Percentiles rank a stretch among this genome's conserved stretches.
Conservation (phyloP, 1,284 basidiomycete genomes). For the Puccinia coronata region DNA sequence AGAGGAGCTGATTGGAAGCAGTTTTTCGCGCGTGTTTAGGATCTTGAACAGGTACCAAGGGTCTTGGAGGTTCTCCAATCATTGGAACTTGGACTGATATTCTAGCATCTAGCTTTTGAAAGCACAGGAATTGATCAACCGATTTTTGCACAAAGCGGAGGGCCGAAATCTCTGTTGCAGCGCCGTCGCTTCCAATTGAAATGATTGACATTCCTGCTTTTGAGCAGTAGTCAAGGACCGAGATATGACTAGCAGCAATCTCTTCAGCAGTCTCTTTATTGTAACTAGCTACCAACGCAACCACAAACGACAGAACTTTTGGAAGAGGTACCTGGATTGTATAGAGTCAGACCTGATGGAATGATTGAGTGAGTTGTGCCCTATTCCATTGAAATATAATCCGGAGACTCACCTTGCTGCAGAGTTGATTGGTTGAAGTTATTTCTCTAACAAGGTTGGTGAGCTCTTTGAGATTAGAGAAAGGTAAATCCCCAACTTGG, state of each 20-base stretch:
- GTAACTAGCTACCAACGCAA: constrained; percentile 28
- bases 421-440: not conserved
- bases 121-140: not conserved
- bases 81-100: constrained; percentile 21
- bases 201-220: constrained; percentile 14
- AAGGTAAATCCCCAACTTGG: constrained; percentile 19
- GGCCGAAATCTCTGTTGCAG: constrained; percentile 15
- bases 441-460: not conserved
- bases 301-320: constrained; percentile 11
- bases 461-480: not conserved
- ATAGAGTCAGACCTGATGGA: constrained; percentile 15
- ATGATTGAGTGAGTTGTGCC: not conserved
- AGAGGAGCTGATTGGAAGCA: constrained; percentile 28
- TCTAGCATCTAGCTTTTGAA: not conserved
- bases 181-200: constrained; percentile 21
- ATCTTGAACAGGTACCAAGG: constrained; percentile 26
- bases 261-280: constrained; percentile 16
- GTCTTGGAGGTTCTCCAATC: not conserved
- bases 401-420: not conserved
- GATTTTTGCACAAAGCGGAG: not conserved
- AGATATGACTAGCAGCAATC: not conserved
- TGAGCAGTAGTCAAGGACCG: constrained; percentile 7
- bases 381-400: not conserved
- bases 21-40: constrained; percentile 18
- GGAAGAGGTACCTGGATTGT: constrained; percentile 28